Evolutionary conservation across 257 asterid species (phyloP), one percentile per base, ranked within the genome.

Genomic region (Ligustrum vulgare): DNA sequence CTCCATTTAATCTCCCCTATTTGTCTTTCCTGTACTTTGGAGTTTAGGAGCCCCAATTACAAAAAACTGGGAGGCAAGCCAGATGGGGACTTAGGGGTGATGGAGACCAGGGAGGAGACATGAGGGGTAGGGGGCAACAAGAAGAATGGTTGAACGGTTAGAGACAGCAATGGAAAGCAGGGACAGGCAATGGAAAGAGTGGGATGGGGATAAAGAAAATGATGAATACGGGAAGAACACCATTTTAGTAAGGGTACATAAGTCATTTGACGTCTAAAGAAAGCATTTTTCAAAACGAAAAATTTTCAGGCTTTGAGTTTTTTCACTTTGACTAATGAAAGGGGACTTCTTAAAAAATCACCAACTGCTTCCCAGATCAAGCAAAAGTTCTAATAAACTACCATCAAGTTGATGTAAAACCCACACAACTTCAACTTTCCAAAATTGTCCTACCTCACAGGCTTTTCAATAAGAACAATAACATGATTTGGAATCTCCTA

Each of bases 391-490:
- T 41, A 41, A 41, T 43, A 43, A 43, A 43, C 51, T 43, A 43
- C 49, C 49, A 70, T 43, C 41, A 45, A 70, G 8, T 25, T 70
- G 74, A 37, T 47, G 25, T 25, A 45, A 31, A 28, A 8, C 74
- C 51, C 25, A 31, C 74, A 70, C 31, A 15, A 45, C 16, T 49
- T 36, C 69, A 51, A 67, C 33, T 70, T 28, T 54, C 43, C 37
- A 51, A 77, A 71, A 58, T 64, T 60, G 28, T 39, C 37, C 65
- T 62, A 65, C 70, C 4, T 20, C 22, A 35, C 28, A n/a, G 60
- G 16, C 12, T 39, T 31, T 34, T 34, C n/a, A 25, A 16, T 20
- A 18, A 69, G 41, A 67, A 67, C 16, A 16, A 22, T 16, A 22
- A 41, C 1, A 3, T 36, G 31, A 35, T 76, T 60, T 32, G 15